Percentiles rank a stretch among this genome's conserved stretches.
Evolutionary conservation across 306 rosid genomes (phyloP).

Genomic region (Canavalia gladiata): DNA sequence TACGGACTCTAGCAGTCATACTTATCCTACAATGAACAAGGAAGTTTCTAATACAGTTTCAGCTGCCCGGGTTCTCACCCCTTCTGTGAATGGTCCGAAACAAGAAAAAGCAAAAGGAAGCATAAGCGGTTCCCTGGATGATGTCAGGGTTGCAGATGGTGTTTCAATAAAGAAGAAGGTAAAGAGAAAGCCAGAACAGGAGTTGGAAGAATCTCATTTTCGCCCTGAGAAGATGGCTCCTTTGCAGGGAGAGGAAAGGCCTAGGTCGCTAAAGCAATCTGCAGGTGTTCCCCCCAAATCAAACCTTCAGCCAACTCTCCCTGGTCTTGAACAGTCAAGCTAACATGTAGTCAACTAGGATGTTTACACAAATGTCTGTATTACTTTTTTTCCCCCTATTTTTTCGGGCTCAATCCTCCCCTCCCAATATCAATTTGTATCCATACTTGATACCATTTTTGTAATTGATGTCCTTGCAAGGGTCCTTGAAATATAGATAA

Average conservation of each 20-base stretch:
- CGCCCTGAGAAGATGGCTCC: slow-evolving; percentile 63
- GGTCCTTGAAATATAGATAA: slow-evolving; percentile 60
- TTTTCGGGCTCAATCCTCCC: neutral
- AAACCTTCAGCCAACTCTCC: slow-evolving; percentile 64
- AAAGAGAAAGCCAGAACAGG: slow-evolving; percentile 76
- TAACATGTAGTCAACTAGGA: slow-evolving; percentile 66
- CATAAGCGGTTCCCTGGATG: slow-evolving; percentile 65
- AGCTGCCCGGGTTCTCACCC: slow-evolving; percentile 56
- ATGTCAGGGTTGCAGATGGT: slow-evolving; percentile 62
- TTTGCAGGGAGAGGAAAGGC: slow-evolving; percentile 69
- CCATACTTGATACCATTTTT: slow-evolving; percentile 65
- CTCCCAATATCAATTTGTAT: slow-evolving; percentile 37
- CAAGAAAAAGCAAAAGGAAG: slow-evolving; percentile 78
- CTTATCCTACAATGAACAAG: slow-evolving; percentile 57
- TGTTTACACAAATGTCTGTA: slow-evolving; percentile 51
- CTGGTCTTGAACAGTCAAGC: slow-evolving; percentile 89
- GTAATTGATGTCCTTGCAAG: slow-evolving; percentile 67
- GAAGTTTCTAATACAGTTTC: slow-evolving; percentile 55
- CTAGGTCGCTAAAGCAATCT: slow-evolving; percentile 66
- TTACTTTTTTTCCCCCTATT: slow-evolving; percentile 4
- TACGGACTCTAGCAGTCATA: slow-evolving; percentile 65
- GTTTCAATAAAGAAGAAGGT: slow-evolving; percentile 61
- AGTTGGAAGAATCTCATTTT: slow-evolving; percentile 60
- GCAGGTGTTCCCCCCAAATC: slow-evolving; percentile 67
- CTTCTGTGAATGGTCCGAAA: slow-evolving; percentile 59